Conservation (phyloP, 345 rosid species). For the Sonneratia alba region DNA sequence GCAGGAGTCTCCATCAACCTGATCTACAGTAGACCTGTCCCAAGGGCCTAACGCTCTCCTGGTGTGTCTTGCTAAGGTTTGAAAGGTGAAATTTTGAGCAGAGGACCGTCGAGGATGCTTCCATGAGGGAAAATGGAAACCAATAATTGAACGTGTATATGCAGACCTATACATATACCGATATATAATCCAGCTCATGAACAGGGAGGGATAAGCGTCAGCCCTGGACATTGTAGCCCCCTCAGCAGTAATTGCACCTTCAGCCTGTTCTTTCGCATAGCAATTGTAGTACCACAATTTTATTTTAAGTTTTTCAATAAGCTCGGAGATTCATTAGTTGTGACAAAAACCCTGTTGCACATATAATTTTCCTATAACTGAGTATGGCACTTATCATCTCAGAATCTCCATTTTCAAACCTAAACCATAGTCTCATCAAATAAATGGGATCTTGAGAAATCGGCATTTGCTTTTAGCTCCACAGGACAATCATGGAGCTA, state of each 20-base stretch:
- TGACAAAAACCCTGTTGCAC: too few species aligned
- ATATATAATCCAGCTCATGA: background rate
- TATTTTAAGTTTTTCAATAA: too few species aligned
- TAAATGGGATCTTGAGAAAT: background rate
- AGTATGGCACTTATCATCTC: too few species aligned
- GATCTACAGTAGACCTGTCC: background rate
- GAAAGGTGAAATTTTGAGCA: background rate
- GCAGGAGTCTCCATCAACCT: background rate
- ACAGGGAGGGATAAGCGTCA: background rate
- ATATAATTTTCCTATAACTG: too few species aligned
- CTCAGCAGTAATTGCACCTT: slow-evolving; percentile 1
- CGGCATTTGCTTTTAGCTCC: background rate
- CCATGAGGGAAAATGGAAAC: too few species aligned
- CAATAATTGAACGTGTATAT: background rate
- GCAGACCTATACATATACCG: background rate
- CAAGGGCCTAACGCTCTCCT: too few species aligned
- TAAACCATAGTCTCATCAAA: background rate
- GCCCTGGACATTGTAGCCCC: background rate
- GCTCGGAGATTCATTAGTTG: too few species aligned
- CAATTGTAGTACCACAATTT: background rate
- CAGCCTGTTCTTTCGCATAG: background rate
- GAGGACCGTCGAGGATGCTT: background rate
- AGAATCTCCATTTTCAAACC: background rate
- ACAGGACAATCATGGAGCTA: background rate
- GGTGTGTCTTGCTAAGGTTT: too few species aligned